Conservation (phyloP, 176 grass and related monocot genomes). For the Puya raimondii region DNA sequence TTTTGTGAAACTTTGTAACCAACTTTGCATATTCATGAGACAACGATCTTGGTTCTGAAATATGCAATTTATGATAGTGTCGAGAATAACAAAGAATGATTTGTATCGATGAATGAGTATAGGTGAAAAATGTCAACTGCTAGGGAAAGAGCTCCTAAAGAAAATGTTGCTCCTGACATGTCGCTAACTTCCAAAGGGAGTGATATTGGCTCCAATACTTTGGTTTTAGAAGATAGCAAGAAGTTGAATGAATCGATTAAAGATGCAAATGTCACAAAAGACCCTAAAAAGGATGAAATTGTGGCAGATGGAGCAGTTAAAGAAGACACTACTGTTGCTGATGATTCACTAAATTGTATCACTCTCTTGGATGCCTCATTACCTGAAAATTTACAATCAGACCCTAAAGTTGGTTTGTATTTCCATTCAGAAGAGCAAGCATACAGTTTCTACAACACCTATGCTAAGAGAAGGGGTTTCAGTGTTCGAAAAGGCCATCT, state of each 20-base stretch:
- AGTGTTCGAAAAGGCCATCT: slow-evolving; percentile 44
- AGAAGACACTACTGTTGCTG: not conserved
- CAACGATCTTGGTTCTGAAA: not conserved
- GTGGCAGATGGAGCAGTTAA: not conserved
- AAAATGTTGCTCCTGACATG: not conserved
- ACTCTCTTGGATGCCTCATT: not conserved
- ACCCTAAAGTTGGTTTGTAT: slow-evolving; percentile 27
- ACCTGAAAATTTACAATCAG: not conserved
- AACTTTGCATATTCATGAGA: not conserved
- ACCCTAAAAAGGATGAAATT: not conserved
- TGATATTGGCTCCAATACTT: not conserved
- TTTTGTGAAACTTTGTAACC: not conserved
- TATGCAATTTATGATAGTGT: not conserved
- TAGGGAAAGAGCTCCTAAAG: not conserved
- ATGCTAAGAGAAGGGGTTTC: slow-evolving; percentile 35
- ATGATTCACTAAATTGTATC: not conserved
- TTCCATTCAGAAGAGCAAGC: slow-evolving; percentile 37
- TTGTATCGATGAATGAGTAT: not conserved
- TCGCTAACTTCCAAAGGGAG: not conserved
- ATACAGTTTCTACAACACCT: slow-evolving; percentile 37
- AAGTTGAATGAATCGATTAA: not conserved
- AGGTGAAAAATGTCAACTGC: not conserved
- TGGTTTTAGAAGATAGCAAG: not conserved
- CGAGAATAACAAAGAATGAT: not conserved
- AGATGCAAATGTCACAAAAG: not conserved